These are phyloP conservation scores for Fraxinus platypoda DNA, from an alignment of 305 asterid species.

Conservation along the genomic window DNA sequence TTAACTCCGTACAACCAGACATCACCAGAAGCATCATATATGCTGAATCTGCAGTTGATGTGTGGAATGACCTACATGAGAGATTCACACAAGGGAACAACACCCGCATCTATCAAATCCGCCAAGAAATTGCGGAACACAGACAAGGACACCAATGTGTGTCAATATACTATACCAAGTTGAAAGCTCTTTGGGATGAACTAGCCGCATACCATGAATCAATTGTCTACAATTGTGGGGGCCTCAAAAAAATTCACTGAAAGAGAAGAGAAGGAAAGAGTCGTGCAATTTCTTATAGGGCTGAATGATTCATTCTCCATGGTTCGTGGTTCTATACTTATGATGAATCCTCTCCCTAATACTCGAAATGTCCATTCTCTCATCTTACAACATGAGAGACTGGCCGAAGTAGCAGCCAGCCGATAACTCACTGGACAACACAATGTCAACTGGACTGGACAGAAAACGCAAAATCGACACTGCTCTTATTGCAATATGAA, in stretches of 20 bases:
- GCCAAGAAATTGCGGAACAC: not conserved
- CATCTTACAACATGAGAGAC: not conserved
- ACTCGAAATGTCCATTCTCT: not conserved
- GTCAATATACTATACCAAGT: not conserved
- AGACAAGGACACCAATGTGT: not conserved
- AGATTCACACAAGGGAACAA: not conserved
- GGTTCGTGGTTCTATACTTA: not conserved
- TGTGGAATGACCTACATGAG: not conserved
- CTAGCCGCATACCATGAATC: not conserved
- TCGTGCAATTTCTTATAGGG: too few species aligned
- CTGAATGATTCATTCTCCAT: not conserved
- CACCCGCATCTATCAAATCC: not conserved
- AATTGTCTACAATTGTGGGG: too few species aligned
- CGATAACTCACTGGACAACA: not conserved
- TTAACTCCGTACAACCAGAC: not conserved
- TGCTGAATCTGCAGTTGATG: not conserved
- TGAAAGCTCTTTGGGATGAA: not conserved
- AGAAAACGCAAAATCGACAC: not conserved
- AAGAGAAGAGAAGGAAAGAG: too few species aligned
- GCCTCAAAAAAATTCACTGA: too few species aligned
- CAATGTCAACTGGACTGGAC: not conserved
- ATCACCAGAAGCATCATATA: not conserved
- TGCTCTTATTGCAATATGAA: not conserved
- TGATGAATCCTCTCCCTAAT: not conserved
- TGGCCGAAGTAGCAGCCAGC: not conserved